Conservation (phyloP, 2,329 filamentous ascomycete genomes). For the Teratosphaeria pseudoeucalypti region DNA sequence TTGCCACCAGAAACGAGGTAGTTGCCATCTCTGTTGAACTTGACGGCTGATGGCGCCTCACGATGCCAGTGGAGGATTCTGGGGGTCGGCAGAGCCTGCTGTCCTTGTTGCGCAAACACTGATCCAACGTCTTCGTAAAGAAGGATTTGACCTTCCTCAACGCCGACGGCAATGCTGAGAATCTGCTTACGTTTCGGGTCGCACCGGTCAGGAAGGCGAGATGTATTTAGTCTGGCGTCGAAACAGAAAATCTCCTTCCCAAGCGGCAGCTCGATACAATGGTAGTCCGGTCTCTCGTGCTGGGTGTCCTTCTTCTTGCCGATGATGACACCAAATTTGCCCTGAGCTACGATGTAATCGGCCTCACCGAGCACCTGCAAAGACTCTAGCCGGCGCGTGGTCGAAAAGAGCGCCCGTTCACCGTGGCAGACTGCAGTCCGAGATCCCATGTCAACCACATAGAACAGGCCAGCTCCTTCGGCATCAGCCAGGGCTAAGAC, state of each 20-base stretch:
- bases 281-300: conserved; percentile 27
- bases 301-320: conserved; percentile 39
- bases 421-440: not conserved
- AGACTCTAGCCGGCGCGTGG: conserved; percentile 24
- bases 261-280: conserved; percentile 45
- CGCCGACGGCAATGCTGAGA: conserved; percentile 70
- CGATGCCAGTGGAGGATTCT: conserved; percentile 87
- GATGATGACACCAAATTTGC: conserved; percentile 47
- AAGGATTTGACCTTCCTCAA: conserved; percentile 64
- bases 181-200: conserved; percentile 27
- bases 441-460: not conserved
- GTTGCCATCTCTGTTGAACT: conserved; percentile 92
- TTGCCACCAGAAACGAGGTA: conserved; percentile 89
- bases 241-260: conserved; percentile 57
- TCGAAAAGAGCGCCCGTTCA: conserved; percentile 25
- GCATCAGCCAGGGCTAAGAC: not conserved
- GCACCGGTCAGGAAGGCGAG: conserved; percentile 20
- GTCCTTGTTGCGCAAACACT: conserved; percentile 13
- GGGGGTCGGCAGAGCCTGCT: conserved; percentile 32
- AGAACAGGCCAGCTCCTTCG: not conserved
- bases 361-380: conserved; percentile 44
- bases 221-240: conserved; percentile 42
- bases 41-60: conserved; percentile 68
- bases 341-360: conserved; percentile 47
- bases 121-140: conserved; percentile 50